Evolutionary conservation across 768 basidiomycete species (phyloP), one percentile per base, ranked within the genome.

Genomic region (Peribolospora baueri): DNA sequence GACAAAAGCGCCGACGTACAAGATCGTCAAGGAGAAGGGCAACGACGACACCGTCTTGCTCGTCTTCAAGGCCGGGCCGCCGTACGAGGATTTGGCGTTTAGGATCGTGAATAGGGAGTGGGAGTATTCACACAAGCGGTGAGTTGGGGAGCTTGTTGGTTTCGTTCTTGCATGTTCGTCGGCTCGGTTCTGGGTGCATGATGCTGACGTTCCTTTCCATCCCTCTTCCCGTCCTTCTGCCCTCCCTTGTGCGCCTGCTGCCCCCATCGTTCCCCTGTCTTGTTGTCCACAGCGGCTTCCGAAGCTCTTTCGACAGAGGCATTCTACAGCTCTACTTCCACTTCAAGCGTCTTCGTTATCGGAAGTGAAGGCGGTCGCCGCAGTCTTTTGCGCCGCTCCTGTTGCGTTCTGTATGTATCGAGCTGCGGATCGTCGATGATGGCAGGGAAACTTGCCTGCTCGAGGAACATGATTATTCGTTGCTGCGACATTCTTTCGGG

Each of bases 51-150:
- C 91, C 1, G 84, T 85, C 9, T 72, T 93, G 25, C 69, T 98
- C 40, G 79, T 88, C 63, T 98, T 98, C 70, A 86, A 78, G 60
- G 86, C 93, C 40, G 93, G 93, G 6, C 90, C 91, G 52, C 91
- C 56, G 9, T 98, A 98, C 65, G 91, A 98, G 68, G 93, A 97
- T 61, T 90, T 97, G 58, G 93, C 93, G 6, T 98, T 98, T 72
- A 76, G 86, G 57, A 91, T 98, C 58, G 91, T 98, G 56, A 86
- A 93, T 63, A 76, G 86, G 54, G 88, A 93, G 67, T 98, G 93
- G 93, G 93, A 97, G 62, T 91, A 84, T 68, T 90, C 86, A 45
- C 90, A 97, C 64, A 93, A 91, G 72, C 77, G 86, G 85, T 84
- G 66, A 54, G 70, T 57, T 40, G 25, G 25, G 25, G 25, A 25